These are phyloP conservation scores for Cryptomeria japonica DNA, from an alignment of 75 land plant genomes.

Conservation along the genomic window DNA sequence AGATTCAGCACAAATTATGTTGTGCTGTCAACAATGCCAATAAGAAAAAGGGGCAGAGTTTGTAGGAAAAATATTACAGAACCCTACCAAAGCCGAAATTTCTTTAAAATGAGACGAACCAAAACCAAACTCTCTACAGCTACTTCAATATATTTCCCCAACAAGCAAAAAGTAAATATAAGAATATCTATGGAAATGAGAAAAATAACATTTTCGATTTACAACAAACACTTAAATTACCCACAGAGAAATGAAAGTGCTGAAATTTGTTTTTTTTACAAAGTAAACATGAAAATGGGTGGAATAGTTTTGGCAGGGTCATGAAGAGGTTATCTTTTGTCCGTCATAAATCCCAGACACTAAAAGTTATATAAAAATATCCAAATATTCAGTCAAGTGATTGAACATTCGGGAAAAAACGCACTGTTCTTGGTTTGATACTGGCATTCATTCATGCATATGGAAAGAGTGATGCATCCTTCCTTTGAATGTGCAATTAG, in stretches of 20 bases:
- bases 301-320: not conserved
- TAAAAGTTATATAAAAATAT: not conserved
- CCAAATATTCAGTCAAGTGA: not conserved
- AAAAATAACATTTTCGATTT: too few relatives aligned
- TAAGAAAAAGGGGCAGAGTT: too few relatives aligned
- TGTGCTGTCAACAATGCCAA: too few relatives aligned
- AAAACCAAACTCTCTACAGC: too few relatives aligned
- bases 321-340: not conserved
- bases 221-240: not conserved
- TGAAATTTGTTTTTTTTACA: not conserved
- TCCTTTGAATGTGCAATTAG: not conserved
- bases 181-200: too few relatives aligned
- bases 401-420: not conserved
- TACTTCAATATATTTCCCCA: too few relatives aligned
- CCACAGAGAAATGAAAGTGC: not conserved
- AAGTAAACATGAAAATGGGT: not conserved
- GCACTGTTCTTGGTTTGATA: not conserved
- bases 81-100: too few relatives aligned
- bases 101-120: too few relatives aligned
- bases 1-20: too few relatives aligned
- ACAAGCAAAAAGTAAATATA: too few relatives aligned
- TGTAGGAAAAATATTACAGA: too few relatives aligned
- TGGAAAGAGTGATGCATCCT: not conserved
- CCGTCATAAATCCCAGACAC: too few relatives aligned
- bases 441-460: not conserved